phyloP scores from a whole-genome alignment of 129 eudicot species.

The Centella asiatica region DNA sequence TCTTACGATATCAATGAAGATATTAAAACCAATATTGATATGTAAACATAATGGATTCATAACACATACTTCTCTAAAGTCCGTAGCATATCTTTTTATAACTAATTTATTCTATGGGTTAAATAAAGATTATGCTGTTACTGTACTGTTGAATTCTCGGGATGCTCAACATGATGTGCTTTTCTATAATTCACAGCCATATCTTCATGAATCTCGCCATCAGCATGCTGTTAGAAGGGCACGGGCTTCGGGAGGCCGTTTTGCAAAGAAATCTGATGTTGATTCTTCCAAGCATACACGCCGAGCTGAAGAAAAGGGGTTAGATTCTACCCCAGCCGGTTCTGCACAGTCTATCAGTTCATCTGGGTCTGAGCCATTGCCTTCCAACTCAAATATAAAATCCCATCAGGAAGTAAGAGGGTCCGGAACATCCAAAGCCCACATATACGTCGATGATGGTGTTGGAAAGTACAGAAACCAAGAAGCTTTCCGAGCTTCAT shows the following conservation, averaged over 20 bases:
- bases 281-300: constrained; percentile 22
- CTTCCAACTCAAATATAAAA: constrained; percentile 21
- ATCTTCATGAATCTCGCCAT: constrained; percentile 91
- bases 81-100: too few relatives aligned
- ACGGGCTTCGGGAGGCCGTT: constrained; percentile 83
- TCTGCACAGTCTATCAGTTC: constrained; percentile 28
- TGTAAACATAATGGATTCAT: too few relatives aligned
- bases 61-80: too few relatives aligned
- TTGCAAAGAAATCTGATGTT: constrained; percentile 60
- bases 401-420: constrained; percentile 27
- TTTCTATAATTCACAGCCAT: constrained; percentile 43
- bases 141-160: too few relatives aligned
- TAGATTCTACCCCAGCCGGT: constrained; percentile 11
- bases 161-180: neutral
- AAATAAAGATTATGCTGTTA: too few relatives aligned
- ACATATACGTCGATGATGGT: constrained; percentile 20
- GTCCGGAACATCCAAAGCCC: constrained; percentile 20
- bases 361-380: constrained; percentile 42
- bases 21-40: too few relatives aligned
- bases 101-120: too few relatives aligned
- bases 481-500: constrained; percentile 22
- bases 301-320: constrained; percentile 20
- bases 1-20: too few relatives aligned
- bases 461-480: constrained; percentile 25
- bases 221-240: constrained; percentile 82